These are phyloP conservation scores for Acanthamoeba triangularis DNA, from an alignment of 208 protist genomes.

Conservation along the genomic window DNA sequence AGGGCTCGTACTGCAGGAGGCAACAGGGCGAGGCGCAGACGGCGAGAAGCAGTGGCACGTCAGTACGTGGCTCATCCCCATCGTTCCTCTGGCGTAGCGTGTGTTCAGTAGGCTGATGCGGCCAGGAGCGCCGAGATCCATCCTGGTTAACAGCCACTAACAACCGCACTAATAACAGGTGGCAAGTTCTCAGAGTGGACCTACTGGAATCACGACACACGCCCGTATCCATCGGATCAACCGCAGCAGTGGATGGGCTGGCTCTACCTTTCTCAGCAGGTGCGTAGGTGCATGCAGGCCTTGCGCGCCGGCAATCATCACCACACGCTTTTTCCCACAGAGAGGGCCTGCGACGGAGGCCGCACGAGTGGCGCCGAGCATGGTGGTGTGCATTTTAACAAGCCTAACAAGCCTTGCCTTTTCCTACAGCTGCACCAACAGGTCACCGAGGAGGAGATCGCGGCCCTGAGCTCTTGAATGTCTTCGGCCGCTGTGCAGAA, in stretches of 20 bases:
- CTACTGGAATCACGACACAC: slow-evolving; percentile 31
- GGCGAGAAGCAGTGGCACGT: slow-evolving; percentile 36
- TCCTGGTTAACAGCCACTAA: not conserved
- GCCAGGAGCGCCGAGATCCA: not conserved
- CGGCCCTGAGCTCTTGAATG: not conserved
- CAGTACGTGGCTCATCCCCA: not conserved
- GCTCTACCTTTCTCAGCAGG: not conserved
- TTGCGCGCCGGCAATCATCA: not conserved
- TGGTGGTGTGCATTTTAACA: too few species aligned
- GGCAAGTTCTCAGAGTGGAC: slow-evolving; percentile 6
- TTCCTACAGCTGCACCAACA: not conserved
- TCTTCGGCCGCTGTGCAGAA: not conserved
- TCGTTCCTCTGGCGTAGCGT: too few species aligned
- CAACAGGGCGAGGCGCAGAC: not conserved
- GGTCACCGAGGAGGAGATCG: slow-evolving; percentile 42
- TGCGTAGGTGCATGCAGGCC: not conserved
- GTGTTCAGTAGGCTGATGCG: not conserved
- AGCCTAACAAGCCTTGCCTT: too few species aligned
- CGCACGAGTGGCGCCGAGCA: too few species aligned
- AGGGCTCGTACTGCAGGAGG: slow-evolving; percentile 10
- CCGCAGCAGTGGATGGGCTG: slow-evolving; percentile 47
- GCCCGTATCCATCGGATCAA: not conserved
- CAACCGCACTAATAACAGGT: not conserved
- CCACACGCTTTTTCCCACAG: not conserved
- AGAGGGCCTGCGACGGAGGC: too few species aligned